Conservation (phyloP, 73 alveolate species). For the Stentor coeruleus region DNA sequence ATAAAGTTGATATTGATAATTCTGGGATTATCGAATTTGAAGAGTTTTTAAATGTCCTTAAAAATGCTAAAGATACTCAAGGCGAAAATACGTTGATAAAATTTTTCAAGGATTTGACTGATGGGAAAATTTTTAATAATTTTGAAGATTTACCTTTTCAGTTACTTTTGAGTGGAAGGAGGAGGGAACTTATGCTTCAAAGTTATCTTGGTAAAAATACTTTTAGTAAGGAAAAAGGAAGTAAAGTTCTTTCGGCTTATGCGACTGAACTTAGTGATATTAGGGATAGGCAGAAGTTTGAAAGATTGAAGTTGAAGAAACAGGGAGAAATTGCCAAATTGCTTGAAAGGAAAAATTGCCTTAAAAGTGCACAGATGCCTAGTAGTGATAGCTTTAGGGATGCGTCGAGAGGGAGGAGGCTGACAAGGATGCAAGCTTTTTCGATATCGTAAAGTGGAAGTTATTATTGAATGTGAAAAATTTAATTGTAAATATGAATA, state of each 20-base stretch:
- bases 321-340: background rate
- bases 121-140: constrained; percentile 2
- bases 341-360: background rate
- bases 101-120: constrained; percentile 28
- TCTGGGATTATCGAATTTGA: constrained; percentile 26
- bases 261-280: background rate
- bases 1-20: constrained; percentile 6
- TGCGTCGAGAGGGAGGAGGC: background rate
- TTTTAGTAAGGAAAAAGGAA: constrained; percentile 9
- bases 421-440: background rate
- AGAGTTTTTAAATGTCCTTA: constrained; percentile 18
- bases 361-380: background rate
- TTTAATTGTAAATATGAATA: no score
- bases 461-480: no score
- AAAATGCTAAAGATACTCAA: constrained; percentile 7
- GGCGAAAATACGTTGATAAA: constrained; percentile 2
- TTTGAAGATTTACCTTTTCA: constrained; percentile 19
- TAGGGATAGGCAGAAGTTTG: background rate
- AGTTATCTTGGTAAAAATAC: background rate
- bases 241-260: constrained; percentile 22
- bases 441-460: no score
- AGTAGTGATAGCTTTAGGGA: background rate
- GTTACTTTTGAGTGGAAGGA: background rate
- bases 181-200: constrained; percentile 24
- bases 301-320: background rate